Conservation (phyloP, 2,329 filamentous ascomycete genomes). For the Tolypocladium inflatum region DNA sequence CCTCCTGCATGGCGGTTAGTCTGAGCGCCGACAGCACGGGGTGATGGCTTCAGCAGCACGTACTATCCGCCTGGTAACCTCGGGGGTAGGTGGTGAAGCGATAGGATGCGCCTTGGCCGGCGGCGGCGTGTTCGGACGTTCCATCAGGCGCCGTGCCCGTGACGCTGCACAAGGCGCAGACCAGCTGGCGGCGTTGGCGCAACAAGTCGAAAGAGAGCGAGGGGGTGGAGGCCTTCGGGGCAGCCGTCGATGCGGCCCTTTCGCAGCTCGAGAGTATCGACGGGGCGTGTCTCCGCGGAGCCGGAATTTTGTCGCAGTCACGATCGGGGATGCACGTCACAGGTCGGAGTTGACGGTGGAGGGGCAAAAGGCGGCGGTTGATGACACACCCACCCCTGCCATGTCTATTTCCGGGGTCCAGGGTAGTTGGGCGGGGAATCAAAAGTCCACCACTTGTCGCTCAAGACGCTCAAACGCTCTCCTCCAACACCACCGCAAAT, state of each 20-base stretch:
- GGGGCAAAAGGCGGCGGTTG: neutral
- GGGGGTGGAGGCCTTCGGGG: neutral
- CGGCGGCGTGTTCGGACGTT: conserved; percentile 37
- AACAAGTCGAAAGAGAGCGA: neutral
- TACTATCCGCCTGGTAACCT: conserved; percentile 46
- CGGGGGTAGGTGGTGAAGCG: conserved; percentile 42
- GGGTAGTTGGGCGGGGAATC: neutral
- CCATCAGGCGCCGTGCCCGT: conserved; percentile 24
- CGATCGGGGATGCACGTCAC: neutral
- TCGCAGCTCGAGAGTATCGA: neutral
- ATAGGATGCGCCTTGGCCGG: conserved; percentile 19
- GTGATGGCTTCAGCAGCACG: conserved; percentile 10
- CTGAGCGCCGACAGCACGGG: no score
- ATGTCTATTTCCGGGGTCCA: neutral
- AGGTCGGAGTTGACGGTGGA: neutral
- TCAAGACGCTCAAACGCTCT: no score
- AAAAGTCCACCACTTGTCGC: no score
- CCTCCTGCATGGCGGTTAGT: conserved; percentile 49
- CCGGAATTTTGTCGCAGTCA: neutral
- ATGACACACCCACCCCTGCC: neutral
- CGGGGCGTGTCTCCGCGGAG: neutral
- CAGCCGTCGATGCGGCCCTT: neutral
- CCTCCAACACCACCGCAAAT: neutral
- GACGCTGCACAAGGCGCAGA: neutral
- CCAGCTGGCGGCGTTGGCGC: neutral